A percentile compares a stretch with the other conserved stretches of the same genome.
These are phyloP conservation scores for Calonectria naviculata DNA, from an alignment of 2,329 filamentous ascomycete genomes.

Conservation along the genomic window DNA sequence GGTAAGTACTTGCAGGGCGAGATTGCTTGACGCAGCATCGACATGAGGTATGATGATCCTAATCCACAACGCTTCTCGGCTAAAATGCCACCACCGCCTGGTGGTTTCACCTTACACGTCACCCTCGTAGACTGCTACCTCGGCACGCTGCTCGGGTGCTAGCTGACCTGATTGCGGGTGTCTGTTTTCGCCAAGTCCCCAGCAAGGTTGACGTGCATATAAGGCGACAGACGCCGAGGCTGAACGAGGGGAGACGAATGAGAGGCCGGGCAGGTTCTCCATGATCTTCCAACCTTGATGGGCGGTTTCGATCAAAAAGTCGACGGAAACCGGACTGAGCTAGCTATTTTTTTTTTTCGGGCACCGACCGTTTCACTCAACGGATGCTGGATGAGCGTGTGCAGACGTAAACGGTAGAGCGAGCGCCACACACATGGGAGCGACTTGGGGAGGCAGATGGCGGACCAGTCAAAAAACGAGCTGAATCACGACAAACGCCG, in stretches of 20 bases:
- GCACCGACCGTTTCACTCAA: neutral
- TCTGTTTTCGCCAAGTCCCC: constrained; percentile 1
- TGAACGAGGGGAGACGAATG: neutral
- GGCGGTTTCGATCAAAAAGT: neutral
- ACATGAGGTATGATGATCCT: constrained; percentile 26
- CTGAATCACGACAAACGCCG: neutral
- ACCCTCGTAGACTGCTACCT: neutral
- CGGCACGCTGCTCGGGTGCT: neutral
- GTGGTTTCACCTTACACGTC: constrained; percentile 15
- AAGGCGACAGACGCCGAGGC: neutral
- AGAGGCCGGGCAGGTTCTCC: neutral
- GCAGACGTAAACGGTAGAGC: constrained; percentile 2
- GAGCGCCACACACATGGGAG: neutral
- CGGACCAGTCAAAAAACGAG: neutral
- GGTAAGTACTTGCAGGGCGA: neutral
- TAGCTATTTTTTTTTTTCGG: neutral
- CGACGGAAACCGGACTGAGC: neutral
- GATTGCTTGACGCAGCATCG: constrained; percentile 26
- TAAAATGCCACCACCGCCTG: constrained; percentile 8
- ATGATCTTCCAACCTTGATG: neutral
- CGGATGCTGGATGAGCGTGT: neutral
- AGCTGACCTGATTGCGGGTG: neutral
- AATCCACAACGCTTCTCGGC: constrained; percentile 25
- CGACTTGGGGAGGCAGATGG: neutral
- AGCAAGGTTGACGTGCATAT: neutral